These are phyloP conservation scores for Volvox africanus DNA, from an alignment of 139 green algal genomes.

Conservation along the genomic window DNA sequence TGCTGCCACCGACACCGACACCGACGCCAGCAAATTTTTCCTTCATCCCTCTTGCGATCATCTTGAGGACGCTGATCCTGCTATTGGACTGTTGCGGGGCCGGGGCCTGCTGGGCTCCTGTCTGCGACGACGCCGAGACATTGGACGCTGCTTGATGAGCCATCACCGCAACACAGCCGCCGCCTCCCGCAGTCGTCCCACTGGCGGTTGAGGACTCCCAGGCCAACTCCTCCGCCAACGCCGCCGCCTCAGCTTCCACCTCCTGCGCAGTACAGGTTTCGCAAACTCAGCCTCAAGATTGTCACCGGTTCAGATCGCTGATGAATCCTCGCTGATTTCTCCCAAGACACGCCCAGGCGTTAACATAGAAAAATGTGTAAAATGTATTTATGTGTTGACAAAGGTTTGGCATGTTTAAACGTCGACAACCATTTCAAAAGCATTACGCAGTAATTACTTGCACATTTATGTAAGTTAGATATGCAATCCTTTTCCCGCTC, in stretches of 20 bases:
- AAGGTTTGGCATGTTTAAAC: too few species aligned
- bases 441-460: too few species aligned
- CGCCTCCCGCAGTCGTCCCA: neutral
- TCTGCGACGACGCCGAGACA: neutral
- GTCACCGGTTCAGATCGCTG: too few species aligned
- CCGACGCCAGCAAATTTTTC: conserved; percentile 32
- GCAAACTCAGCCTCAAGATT: too few species aligned
- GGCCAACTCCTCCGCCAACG: conserved; percentile 7
- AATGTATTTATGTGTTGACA: too few species aligned
- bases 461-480: too few species aligned
- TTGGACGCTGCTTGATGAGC: neutral
- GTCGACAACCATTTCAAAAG: too few species aligned
- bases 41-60: conserved; percentile 31
- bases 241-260: conserved; percentile 37
- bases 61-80: conserved; percentile 39
- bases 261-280: conserved; percentile 6
- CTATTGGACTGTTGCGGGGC: neutral
- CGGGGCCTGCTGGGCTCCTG: neutral
- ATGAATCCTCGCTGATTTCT: too few species aligned
- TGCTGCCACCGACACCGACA: conserved; percentile 3
- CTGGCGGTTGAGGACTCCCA: conserved; percentile 19
- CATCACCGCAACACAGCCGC: neutral
- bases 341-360: too few species aligned
- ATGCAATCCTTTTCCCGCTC: too few species aligned
- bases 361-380: too few species aligned